Base-by-base conservation (phyloP, 495 filamentous ascomycete genomes). In the Cryomyces minteri region DNA sequence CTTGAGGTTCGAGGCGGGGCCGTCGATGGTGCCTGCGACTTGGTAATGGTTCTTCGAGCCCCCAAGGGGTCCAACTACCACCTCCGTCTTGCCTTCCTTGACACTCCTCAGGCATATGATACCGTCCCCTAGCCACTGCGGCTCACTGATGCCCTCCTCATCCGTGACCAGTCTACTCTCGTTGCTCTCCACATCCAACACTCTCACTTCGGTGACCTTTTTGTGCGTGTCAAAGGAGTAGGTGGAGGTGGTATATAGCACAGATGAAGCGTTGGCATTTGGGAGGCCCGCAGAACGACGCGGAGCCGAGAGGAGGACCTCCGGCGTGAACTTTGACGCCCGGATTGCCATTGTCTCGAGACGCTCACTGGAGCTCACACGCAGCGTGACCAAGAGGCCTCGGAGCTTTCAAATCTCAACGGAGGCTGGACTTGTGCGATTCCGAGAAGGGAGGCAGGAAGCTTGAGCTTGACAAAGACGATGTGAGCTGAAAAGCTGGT, bases 191-290 rank as follows among this genome's bases (percentile, higher is more conserved):
- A 88, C 72, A 43, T 92, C 77, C 2, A 96, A 62, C 0, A 90
- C 62, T 28, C 77, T 75, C 51, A 93, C 81, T 54, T 88, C 80
- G 32, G 70, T 69, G 9, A 66, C 79, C 62, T 81, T 84, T 40
- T 71, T 71, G 59, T 94, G 88, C 0, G 74, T 67, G 40, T 82
- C 69, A 62, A 96, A 95, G 18, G 77, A 87, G 57, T 94, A 96
- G 6, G 78, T 76, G 0, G 82, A 82, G 32, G 70, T 74, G 38
- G 78, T 79, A 53, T 81, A 90, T 8, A 88, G 65, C 14, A 79
- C 76, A 38, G 74, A 65, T 10, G 69, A 82, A 5, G 82, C 85
- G 32, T 72, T 65, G 5, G 71, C 54, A 58, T 90, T 93, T 31
- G 88, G 86, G 10, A 79, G 61, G 28, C 80, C 87, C 18, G 76